phyloP scores from a whole-genome alignment of 257 asterid genomes.

The Echium plantagineum region DNA sequence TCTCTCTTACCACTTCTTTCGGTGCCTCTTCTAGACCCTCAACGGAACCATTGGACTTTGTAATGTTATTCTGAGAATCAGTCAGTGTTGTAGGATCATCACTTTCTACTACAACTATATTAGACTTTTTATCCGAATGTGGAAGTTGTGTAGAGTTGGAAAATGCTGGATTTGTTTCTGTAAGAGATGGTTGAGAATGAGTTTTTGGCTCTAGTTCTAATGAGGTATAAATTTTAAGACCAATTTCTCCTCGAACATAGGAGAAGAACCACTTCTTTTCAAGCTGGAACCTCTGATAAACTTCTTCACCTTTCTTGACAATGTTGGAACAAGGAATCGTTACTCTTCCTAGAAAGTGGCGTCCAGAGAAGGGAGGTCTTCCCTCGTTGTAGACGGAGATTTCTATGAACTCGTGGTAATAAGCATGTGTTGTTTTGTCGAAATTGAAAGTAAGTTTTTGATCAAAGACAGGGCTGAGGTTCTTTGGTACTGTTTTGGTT shows the following conservation, averaged over 20 bases:
- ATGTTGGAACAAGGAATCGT: constrained; percentile 48
- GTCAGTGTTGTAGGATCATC: constrained; percentile 7
- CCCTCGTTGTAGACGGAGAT: constrained; percentile 53
- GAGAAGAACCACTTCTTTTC: constrained; percentile 43
- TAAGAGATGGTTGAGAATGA: constrained; percentile 3
- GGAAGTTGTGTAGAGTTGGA: constrained; percentile 13
- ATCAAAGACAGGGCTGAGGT: constrained; percentile 65
- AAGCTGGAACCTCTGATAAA: constrained; percentile 47
- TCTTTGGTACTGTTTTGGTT: constrained; percentile 53
- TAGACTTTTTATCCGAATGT: constrained; percentile 8
- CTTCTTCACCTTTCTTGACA: constrained; percentile 54
- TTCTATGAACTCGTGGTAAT: constrained; percentile 28
- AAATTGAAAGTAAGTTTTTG: constrained; percentile 43
- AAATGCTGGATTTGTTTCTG: constrained; percentile 3
- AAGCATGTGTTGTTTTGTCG: constrained; percentile 17
- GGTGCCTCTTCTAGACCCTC: constrained; percentile 15
- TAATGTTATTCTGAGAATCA: constrained; percentile 9
- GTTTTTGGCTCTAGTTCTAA: constrained; percentile 23
- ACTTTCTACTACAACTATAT: constrained; percentile 9
- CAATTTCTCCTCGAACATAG: constrained; percentile 47
- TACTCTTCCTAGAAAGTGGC: constrained; percentile 56
- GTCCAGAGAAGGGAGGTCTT: constrained; percentile 26
- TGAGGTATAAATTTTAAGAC: constrained; percentile 47
- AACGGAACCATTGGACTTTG: constrained; percentile 5
- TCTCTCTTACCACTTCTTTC: constrained; percentile 13